Percentiles rank a stretch among this genome's conserved stretches.
Conservation (phyloP, 345 rosid genomes). For the Hibiscus tridactylites region DNA sequence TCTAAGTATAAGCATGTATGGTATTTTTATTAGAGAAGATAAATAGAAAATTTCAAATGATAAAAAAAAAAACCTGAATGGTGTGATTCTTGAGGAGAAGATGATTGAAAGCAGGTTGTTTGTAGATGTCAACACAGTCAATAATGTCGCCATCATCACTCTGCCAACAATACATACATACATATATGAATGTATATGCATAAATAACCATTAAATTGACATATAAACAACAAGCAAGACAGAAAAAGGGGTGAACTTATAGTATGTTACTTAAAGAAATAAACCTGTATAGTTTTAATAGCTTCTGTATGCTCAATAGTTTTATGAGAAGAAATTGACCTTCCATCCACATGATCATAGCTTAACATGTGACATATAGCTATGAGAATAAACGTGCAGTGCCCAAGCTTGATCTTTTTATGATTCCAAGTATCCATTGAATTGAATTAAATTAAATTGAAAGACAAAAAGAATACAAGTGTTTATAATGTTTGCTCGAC, state of each 20-base stretch:
- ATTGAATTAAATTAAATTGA: not conserved
- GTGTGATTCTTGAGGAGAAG: constrained; percentile 36
- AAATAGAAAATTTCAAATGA: not conserved
- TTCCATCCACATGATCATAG: not conserved
- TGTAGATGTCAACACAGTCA: constrained; percentile 42
- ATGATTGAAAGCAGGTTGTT: constrained; percentile 46
- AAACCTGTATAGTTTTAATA: constrained; percentile 1
- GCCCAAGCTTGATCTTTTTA: not conserved
- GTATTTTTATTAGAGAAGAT: not conserved
- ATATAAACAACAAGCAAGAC: not conserved
- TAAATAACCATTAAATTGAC: not conserved
- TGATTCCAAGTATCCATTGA: not conserved
- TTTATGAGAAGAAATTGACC: not conserved
- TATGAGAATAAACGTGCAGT: not conserved
- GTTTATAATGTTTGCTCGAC: too few species aligned
- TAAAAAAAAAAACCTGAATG: constrained; percentile 29
- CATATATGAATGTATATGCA: not conserved
- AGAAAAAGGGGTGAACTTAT: not conserved
- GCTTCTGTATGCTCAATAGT: not conserved
- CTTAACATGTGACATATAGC: not conserved
- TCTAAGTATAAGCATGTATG: not conserved
- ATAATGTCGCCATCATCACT: constrained; percentile 45
- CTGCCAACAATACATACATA: constrained; percentile 9
- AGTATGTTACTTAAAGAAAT: not conserved
- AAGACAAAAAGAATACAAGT: too few species aligned